phyloP scores from a whole-genome alignment of 495 filamentous ascomycete genomes.

The Hyphodiscus hymeniophilus region DNA sequence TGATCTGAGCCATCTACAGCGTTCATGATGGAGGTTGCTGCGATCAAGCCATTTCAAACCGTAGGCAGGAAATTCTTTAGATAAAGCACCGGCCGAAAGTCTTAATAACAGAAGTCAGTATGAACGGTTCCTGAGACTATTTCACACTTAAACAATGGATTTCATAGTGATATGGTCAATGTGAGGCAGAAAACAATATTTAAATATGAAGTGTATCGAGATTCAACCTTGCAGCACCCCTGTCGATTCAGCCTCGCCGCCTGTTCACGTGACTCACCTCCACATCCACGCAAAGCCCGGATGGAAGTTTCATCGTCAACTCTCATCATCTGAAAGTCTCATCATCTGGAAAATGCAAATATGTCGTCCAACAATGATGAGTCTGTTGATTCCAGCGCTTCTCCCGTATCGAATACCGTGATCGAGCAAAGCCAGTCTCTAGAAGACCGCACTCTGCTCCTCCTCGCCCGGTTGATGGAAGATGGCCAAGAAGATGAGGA shows the following conservation, averaged over 20 bases:
- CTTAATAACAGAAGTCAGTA: no score
- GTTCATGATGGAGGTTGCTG: slow-evolving; percentile 56
- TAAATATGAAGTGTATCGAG: no score
- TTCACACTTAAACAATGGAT: no score
- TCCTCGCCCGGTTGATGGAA: slow-evolving; percentile 47
- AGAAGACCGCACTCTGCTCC: slow-evolving; percentile 39
- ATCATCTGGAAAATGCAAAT: not conserved
- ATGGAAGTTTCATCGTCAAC: slow-evolving; percentile 1
- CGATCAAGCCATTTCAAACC: slow-evolving; percentile 8
- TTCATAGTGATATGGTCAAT: no score
- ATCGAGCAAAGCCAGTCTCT: slow-evolving; percentile 11
- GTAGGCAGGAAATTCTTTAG: no score
- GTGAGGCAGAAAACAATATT: not conserved
- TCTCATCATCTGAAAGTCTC: not conserved
- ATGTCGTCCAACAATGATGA: slow-evolving; percentile 1
- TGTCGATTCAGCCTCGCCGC: slow-evolving; percentile 3
- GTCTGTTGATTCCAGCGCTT: slow-evolving; percentile 12
- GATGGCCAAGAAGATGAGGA: slow-evolving; percentile 47
- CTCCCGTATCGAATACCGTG: not conserved
- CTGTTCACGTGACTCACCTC: slow-evolving; percentile 9
- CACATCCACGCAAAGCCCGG: not conserved
- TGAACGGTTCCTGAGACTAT: no score
- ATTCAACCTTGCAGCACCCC: no score
- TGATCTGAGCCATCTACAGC: slow-evolving; percentile 84
- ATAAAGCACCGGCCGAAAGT: no score